A percentile compares a stretch with the other conserved stretches of the same genome.
Evolutionary conservation across 176 grass and related monocot genomes (phyloP).

Genomic region (Cocos nucifera): DNA sequence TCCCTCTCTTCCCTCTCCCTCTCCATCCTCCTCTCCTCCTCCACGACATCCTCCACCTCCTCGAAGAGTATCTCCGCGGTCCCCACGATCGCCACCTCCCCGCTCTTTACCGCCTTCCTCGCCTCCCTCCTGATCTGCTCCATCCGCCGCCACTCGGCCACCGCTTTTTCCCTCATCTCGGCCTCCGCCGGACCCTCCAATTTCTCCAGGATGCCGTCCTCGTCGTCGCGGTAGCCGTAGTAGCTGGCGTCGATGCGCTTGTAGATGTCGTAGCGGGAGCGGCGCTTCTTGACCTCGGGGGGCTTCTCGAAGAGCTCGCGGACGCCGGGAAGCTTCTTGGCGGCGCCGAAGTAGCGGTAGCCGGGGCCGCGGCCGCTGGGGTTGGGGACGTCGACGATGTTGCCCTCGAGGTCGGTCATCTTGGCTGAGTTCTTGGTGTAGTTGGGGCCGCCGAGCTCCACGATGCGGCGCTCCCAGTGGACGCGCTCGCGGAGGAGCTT

Average conservation of each 20-base stretch:
- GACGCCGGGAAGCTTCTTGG: constrained; percentile 88
- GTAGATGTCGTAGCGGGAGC: constrained; percentile 86
- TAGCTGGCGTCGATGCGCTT: constrained; percentile 87
- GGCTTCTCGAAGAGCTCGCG: constrained; percentile 95
- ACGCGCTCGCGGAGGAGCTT: constrained; percentile 88
- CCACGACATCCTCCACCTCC: constrained; percentile 88
- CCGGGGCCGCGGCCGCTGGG: constrained; percentile 77
- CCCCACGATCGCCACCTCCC: constrained; percentile 50
- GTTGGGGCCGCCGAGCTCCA: constrained; percentile 77
- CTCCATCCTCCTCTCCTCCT: constrained; percentile 71
- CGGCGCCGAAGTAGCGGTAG: constrained; percentile 93
- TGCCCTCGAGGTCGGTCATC: constrained; percentile 94
- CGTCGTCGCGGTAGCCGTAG: constrained; percentile 89
- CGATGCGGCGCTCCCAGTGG: constrained; percentile 95
- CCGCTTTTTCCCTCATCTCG: constrained; percentile 43
- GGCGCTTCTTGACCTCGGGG: constrained; percentile 65
- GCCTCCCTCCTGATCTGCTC: constrained; percentile 67
- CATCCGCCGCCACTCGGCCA: constrained; percentile 63
- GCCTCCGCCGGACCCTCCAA: constrained; percentile 59
- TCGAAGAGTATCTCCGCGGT: constrained; percentile 61
- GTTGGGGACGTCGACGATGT: constrained; percentile 87
- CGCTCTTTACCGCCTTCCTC: constrained; percentile 72
- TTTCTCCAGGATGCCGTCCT: constrained; percentile 84
- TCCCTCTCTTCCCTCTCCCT: constrained; percentile 56
- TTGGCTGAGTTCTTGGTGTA: constrained; percentile 57